Percentiles rank a stretch among this genome's conserved stretches.
Evolutionary conservation across 2,329 filamentous ascomycete species (phyloP).

Genomic region (Penicillium sp.): DNA sequence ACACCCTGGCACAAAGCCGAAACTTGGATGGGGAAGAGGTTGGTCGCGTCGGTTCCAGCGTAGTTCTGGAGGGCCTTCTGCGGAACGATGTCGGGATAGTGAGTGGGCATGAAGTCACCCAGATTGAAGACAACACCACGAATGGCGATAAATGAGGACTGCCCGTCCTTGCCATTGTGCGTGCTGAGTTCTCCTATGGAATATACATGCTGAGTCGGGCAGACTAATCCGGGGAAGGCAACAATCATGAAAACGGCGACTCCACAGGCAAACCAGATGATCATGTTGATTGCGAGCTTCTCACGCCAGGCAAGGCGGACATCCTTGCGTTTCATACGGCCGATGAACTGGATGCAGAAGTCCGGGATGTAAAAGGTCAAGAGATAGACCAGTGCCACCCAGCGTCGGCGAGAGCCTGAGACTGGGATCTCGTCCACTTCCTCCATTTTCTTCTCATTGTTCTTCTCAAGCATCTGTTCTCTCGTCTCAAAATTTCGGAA

Average conservation of each 20-base stretch:
- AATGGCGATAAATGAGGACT: conserved; percentile 68
- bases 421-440: conserved; percentile 82
- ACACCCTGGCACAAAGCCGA: conserved; percentile 82
- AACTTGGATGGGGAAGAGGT: conserved; percentile 89
- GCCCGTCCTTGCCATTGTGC: conserved; percentile 66
- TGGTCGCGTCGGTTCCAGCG: conserved; percentile 79
- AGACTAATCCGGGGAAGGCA: conserved; percentile 79
- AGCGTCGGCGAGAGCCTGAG: conserved; percentile 78
- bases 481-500: conserved; percentile 94
- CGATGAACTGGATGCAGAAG: conserved; percentile 69
- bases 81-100: conserved; percentile 69
- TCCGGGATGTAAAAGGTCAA: conserved; percentile 88
- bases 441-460: conserved; percentile 81
- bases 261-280: conserved; percentile 85
- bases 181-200: conserved; percentile 69
- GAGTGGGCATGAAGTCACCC: conserved; percentile 63
- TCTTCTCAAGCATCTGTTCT: conserved; percentile 91
- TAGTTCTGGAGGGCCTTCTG: conserved; percentile 67
- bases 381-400: conserved; percentile 77
- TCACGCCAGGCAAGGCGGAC: conserved; percentile 91
- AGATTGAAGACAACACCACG: conserved; percentile 88
- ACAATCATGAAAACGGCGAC: conserved; percentile 85
- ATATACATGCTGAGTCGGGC: conserved; percentile 84
- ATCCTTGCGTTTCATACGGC: conserved; percentile 86
- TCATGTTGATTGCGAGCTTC: conserved; percentile 94